Evolutionary conservation across 1,284 basidiomycete species (phyloP), one percentile per base, ranked within the genome.

Genomic region (Papiliotrema flavescens): DNA sequence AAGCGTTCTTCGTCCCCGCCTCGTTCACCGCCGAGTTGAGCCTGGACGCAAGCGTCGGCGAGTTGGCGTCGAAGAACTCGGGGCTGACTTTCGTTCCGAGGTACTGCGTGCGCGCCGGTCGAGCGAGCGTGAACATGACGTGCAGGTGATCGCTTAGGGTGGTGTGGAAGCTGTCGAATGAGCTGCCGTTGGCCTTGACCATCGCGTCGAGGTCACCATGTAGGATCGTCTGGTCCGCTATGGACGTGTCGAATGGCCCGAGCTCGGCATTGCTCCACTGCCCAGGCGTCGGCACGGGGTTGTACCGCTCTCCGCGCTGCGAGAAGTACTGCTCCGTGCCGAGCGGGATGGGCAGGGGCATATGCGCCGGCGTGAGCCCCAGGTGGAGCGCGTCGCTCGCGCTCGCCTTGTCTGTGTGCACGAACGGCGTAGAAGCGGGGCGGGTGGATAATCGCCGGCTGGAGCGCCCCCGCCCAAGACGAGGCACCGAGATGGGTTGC

Each of bases 321-420:
- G 5, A n/a, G 17, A 45, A 23, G 34, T 54, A 60, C 11, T 47
- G 47, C 20, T 49, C 48, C 20, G 53, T 51, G 42, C 63, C 65
- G 24, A 61, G 44, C 17, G 57, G 49, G 17, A 67, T 60, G 17
- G 65, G 63, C 17, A 67, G 56, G 24, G 65, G 65, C 55, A 67
- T 54, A 58, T 67, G 65, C 3, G 51, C 19, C 3, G 64, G 64
- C 19, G 57, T 67, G 46, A 64, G 56, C 15, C 53, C 51, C 17
- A 64, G 35, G 51, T 64, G 65, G n/a, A 66, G 22, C 15, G 46
- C 35, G 9, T 48, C 46, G 15, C 32, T n/a, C 19, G 46, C 2
- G 8, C 34, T 20, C n/a, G 19, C 11, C 23, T 28, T 35, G 35
- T 28, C 34, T 2, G 35, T 24, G 23, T 17, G 42, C 17, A 17